These are phyloP conservation scores for Tolypocladium paradoxum DNA, from an alignment of 2,329 filamentous ascomycete genomes.

Conservation along the genomic window DNA sequence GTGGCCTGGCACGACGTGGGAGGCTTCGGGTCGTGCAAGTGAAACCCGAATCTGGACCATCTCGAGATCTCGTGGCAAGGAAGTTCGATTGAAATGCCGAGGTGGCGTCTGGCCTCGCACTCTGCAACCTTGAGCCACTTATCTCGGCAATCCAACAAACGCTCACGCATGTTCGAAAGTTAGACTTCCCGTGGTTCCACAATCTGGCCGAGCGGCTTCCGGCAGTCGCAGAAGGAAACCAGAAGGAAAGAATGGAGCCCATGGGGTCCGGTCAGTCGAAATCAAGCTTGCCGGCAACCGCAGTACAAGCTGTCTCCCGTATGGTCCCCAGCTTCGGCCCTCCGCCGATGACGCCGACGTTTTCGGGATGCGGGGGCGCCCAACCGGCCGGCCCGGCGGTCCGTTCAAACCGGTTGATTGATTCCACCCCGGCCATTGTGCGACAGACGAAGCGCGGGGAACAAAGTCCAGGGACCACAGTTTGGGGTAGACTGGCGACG, in stretches of 20 bases:
- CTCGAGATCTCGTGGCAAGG: too few species aligned
- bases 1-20: not conserved
- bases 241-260: not conserved
- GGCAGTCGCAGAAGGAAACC: not conserved
- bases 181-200: not conserved
- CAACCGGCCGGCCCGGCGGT: not conserved
- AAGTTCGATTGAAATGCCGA: not conserved
- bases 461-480: not conserved
- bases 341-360: not conserved
- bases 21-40: not conserved
- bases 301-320: too few species aligned
- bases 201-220: not conserved
- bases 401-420: not conserved
- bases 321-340: not conserved
- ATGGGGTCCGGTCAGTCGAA: too few species aligned
- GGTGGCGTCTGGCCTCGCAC: not conserved
- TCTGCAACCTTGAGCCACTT: not conserved
- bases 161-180: not conserved
- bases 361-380: not conserved
- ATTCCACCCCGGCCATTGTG: not conserved
- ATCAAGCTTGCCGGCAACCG: not conserved
- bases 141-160: not conserved
- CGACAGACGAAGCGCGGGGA: not conserved
- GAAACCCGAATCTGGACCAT: not conserved
- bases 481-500: too few species aligned